Evolutionary conservation across 768 basidiomycete genomes (phyloP).

Genomic region (Phylloporus sp.): DNA sequence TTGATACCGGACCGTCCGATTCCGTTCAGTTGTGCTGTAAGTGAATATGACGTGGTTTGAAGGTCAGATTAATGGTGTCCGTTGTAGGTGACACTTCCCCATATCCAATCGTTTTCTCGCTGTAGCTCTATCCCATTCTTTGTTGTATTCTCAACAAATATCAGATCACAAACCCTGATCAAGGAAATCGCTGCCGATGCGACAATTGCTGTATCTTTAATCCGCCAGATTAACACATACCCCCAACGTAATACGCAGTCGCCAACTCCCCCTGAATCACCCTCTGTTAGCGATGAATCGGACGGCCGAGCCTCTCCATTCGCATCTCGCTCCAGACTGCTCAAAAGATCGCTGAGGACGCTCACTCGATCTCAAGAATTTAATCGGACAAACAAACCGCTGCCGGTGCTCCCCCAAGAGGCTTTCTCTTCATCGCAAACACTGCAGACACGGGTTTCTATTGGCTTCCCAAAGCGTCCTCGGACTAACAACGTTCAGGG

Average conservation of each 20-base stretch:
- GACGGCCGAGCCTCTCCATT: constrained; percentile 18
- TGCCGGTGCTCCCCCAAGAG: constrained; percentile 23
- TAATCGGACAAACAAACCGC: constrained; percentile 18
- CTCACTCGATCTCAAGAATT: constrained; percentile 13
- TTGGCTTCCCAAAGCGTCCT: constrained; percentile 72
- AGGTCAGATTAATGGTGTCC: constrained; percentile 1
- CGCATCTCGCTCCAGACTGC: constrained; percentile 17
- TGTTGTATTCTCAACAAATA: constrained; percentile 66
- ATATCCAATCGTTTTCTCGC: constrained; percentile 57
- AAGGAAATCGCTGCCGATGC: constrained; percentile 69
- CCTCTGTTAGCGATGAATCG: constrained; percentile 45
- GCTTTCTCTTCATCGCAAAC: constrained; percentile 22
- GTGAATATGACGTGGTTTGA: constrained; percentile 23
- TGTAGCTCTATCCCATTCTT: constrained; percentile 63
- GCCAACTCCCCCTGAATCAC: constrained; percentile 48
- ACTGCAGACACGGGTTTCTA: constrained; percentile 41
- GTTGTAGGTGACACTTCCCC: constrained; percentile 56
- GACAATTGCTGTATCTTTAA: constrained; percentile 62
- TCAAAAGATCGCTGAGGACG: constrained; percentile 31
- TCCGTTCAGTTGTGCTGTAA: constrained; percentile 63
- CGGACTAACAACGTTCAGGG: constrained; percentile 43
- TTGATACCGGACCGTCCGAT: constrained; percentile 58
- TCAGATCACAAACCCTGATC: constrained; percentile 49
- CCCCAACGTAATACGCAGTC: constrained; percentile 36
- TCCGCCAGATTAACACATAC: constrained; percentile 56